Evolutionary conservation across 345 rosid genomes (phyloP), one percentile per base, ranked within the genome.

Genomic region (Turritis glabra): DNA sequence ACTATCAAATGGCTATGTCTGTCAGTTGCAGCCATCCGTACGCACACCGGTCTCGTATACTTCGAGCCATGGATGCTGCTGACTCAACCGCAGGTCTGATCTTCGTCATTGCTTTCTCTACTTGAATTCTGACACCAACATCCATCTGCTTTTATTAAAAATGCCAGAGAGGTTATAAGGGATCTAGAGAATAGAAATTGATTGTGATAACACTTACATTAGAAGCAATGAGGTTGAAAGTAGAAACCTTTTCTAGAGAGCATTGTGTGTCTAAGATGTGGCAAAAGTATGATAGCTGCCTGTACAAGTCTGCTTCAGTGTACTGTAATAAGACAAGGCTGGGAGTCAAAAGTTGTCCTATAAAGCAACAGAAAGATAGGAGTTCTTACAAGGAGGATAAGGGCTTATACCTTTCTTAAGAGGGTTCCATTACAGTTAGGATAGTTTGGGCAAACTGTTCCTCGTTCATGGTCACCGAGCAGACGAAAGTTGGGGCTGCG

Each of bases 391-490:
- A 48, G 21, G 23, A 22, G 5, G 32, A 27, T 3, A 35, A n/a
- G 35, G 37, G 41, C 25, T 6, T 10, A 44, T 50, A 89, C 97
- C 97, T 85, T 85, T 84, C 90, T 77, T 52, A 79, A 60, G 41
- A 91, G 93, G 67, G 64, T 86, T 2, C 97, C 97, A 6, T 83
- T 84, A 64, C 96, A 91, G 41, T 84, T 87, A 35, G 97, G 97
- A 79, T 91, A 88, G 74, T 84, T 88, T 15, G 95, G 91, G 77
- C 96, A 91, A 65, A 88, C 88, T 8, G 93, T 89, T 60, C 97
- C 97, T 37, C 79, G 82, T 65, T 91, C 97, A 10, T 84, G 77
- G 59, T 87, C 95, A 37, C 93, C 91, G 26, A 91, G 19, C 91
- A n/a, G n/a, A n/a, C n/a, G n/a, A n/a, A n/a, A n/a, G n/a, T n/a